Percentiles rank a stretch among this genome's conserved stretches.
Conservation (phyloP, 805 yeast species). For the Cyberlindnera mrakii region DNA sequence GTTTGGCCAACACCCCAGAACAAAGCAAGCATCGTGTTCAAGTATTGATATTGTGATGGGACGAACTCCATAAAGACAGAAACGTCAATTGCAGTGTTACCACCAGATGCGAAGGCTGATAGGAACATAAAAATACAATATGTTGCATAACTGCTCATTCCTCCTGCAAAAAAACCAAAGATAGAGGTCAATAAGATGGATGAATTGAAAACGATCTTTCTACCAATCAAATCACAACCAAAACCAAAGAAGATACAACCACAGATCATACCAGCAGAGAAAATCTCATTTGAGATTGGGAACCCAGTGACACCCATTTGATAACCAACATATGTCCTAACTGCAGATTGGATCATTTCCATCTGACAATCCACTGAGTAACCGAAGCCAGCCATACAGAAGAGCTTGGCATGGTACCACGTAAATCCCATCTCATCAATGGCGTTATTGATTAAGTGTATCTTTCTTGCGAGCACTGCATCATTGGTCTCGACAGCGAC, state of each 20-base stretch:
- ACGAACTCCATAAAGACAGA: constrained; percentile 43
- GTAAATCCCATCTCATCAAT: constrained; percentile 59
- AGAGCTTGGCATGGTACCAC: constrained; percentile 39
- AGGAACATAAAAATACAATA: constrained; percentile 42
- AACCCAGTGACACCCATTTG: constrained; percentile 36
- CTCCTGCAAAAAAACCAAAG: constrained; percentile 45
- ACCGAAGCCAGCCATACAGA: constrained; percentile 46
- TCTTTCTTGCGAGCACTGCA: constrained; percentile 26
- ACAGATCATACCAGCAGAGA: constrained; percentile 40
- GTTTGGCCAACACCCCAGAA: constrained; percentile 59
- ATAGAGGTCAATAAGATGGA: constrained; percentile 40
- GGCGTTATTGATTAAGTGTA: constrained; percentile 45
- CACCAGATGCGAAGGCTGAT: constrained; percentile 41
- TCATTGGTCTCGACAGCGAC: constrained; percentile 25
- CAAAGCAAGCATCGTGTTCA: constrained; percentile 43
- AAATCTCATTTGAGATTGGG: constrained; percentile 39
- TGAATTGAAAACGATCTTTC: constrained; percentile 43
- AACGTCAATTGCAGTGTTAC: constrained; percentile 46
- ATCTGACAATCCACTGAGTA: constrained; percentile 48
- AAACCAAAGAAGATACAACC: constrained; percentile 48
- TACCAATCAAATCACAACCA: constrained; percentile 44
- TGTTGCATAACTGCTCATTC: constrained; percentile 38
- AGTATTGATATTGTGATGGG: constrained; percentile 43
- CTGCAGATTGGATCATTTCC: constrained; percentile 40
- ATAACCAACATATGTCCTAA: constrained; percentile 37